These are phyloP conservation scores for Bipolaris cookei DNA, from an alignment of 2,329 filamentous ascomycete species.

Conservation along the genomic window DNA sequence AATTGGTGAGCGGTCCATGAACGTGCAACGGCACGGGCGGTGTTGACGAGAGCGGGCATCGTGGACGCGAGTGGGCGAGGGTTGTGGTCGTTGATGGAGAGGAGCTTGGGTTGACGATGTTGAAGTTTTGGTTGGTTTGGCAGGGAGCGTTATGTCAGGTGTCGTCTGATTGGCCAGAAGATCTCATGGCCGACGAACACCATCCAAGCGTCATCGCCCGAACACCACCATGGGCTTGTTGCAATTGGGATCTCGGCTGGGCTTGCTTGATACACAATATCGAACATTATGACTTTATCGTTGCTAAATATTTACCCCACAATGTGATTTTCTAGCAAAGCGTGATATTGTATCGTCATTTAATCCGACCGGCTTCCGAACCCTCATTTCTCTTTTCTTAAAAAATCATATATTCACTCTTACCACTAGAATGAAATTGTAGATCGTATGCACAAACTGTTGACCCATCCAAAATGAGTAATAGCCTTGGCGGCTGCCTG, in stretches of 20 bases:
- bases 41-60: constrained; percentile 59
- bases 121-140: constrained; percentile 36
- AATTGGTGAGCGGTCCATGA: constrained; percentile 55
- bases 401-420: neutral
- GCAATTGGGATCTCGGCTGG: too few species aligned
- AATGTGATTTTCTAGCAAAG: neutral
- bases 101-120: constrained; percentile 29
- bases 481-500: neutral
- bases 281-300: too few species aligned
- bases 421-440: neutral
- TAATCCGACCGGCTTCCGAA: neutral
- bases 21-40: constrained; percentile 55
- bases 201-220: constrained; percentile 11
- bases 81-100: constrained; percentile 30
- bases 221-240: neutral
- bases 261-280: too few species aligned
- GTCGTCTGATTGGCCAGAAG: constrained; percentile 10
- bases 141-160: constrained; percentile 19
- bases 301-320: too few species aligned
- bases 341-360: neutral
- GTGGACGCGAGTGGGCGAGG: constrained; percentile 44
- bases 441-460: too few species aligned
- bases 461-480: neutral
- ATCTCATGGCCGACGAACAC: constrained; percentile 9
- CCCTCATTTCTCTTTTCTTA: neutral